Base-by-base conservation (phyloP, 129 eudicot species). In the Solidago caesia region DNA sequence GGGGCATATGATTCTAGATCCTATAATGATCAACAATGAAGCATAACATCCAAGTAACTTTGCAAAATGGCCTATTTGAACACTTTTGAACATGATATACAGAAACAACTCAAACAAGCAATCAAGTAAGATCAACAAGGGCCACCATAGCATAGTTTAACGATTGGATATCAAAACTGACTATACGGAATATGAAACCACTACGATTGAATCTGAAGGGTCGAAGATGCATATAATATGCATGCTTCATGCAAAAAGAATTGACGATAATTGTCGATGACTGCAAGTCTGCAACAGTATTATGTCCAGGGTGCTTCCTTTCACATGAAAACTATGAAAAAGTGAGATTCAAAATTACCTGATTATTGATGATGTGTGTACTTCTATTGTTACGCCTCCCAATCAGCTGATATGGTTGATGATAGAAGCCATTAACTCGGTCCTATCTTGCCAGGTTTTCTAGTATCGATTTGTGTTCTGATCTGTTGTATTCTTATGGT, bases 341-440 rank as follows among this genome's bases (percentile, higher is more conserved):
- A 16, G 14, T 59, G 46, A 41, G 42, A 64, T 64, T 75, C 79
- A 64, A 55, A 49, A 64, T 64, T 64, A 75, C 72, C 72, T 51
- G 48, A n/a, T 49, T 73, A 21, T 21, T 21, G 21, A 21, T 21
- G 21, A 21, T 21, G 21, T 21, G 21, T 44, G 77, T 6, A 68
- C 73, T 27, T 68, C 25, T 57, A 27, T 5, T 26, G 14, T 29
- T 69, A 21, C 74, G 51, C 44, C 62, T 51, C 47, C 27, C 46
- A 49, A 51, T 7, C 27, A 51, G 29, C 59, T 69, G 29, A 49
- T 29, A 48, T 69, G 47, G 60, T 64, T 49, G 27, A 43, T 64
- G 42, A 44, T 39, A 33, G 29, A 42, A 52, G 73, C 72, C 52
- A 7, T 64, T 52, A 21, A 26, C 15, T 75, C 72, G 49, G 47